Conservation (phyloP, 257 asterid genomes). For the Solanum paucissectum region DNA sequence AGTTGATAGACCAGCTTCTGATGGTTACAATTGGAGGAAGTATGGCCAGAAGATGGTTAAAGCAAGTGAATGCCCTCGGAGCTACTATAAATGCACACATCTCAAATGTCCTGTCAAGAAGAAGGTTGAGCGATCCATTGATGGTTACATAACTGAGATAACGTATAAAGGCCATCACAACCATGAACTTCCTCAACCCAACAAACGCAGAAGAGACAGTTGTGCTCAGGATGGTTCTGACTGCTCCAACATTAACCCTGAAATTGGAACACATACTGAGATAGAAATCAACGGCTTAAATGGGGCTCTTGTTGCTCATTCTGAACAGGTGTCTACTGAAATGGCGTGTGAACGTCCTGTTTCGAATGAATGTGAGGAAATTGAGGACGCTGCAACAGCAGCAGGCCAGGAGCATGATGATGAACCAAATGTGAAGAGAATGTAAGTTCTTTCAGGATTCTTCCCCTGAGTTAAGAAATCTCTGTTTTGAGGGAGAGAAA, state of each 20-base stretch:
- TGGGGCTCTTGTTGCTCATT: conserved; percentile 13
- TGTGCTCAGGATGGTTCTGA: conserved; percentile 18
- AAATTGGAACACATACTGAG: conserved; percentile 10
- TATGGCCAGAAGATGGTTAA: conserved; percentile 93
- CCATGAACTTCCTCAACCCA: conserved; percentile 56
- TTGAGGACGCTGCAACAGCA: conserved; percentile 27
- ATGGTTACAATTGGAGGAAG: conserved; percentile 98
- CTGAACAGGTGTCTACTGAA: conserved; percentile 13
- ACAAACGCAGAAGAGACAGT: conserved; percentile 41
- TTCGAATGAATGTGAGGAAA: conserved; percentile 22
- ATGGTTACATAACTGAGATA: conserved; percentile 71
- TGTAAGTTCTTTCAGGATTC: conserved; percentile 23
- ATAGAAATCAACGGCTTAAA: conserved; percentile 9
- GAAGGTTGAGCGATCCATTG: conserved; percentile 74
- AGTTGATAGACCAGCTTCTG: conserved; percentile 58
- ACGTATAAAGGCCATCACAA: conserved; percentile 87
- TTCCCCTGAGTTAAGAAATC: background rate
- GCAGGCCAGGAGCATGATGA: conserved; percentile 30
- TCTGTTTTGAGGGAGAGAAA: background rate
- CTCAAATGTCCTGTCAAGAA: conserved; percentile 70
- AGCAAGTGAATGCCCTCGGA: conserved; percentile 82
- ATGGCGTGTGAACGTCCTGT: conserved; percentile 11
- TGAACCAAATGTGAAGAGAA: conserved; percentile 63
- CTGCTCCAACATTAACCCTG: conserved; percentile 18
- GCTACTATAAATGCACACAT: conserved; percentile 84